Percentiles rank a stretch among this genome's conserved stretches.
These are phyloP conservation scores for Phyllostachys edulis DNA, from an alignment of 176 grass and related monocot genomes.

Conservation along the genomic window DNA sequence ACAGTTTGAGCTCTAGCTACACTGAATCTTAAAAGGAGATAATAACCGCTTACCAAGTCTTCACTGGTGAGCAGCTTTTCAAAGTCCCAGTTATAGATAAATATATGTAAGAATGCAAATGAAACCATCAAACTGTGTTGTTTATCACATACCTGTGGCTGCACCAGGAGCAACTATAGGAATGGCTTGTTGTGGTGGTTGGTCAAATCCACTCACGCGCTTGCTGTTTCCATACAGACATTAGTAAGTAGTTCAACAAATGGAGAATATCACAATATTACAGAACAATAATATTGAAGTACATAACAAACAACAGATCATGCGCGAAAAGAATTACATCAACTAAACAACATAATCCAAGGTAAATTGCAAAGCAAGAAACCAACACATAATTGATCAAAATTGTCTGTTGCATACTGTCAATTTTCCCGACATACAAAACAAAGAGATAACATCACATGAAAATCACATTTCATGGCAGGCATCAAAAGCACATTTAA, in stretches of 20 bases:
- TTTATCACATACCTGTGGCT: constrained; percentile 51
- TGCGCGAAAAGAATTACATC: background rate
- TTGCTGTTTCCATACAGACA: constrained; percentile 55
- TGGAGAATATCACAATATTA: background rate
- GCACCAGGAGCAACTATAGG: constrained; percentile 42
- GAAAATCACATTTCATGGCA: background rate
- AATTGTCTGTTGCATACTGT: background rate
- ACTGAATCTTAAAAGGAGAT: background rate
- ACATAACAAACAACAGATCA: constrained; percentile 11
- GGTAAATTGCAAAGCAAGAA: background rate
- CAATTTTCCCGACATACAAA: background rate
- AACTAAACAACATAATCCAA: background rate
- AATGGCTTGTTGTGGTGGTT: constrained; percentile 53
- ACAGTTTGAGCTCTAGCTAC: background rate
- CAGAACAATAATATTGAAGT: background rate
- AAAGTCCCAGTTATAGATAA: background rate
- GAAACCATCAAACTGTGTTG: constrained; percentile 4
- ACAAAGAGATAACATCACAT: background rate
- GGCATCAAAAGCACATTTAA: background rate
- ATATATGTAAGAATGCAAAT: constrained; percentile 30
- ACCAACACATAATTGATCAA: background rate
- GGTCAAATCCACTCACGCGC: constrained; percentile 90
- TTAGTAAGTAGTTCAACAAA: constrained; percentile 35
- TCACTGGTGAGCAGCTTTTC: background rate
- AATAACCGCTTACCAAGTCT: constrained; percentile 13